These are phyloP conservation scores for Coemansia javaensis DNA, from an alignment of 192 early-diverging fungal species.

Conservation along the genomic window DNA sequence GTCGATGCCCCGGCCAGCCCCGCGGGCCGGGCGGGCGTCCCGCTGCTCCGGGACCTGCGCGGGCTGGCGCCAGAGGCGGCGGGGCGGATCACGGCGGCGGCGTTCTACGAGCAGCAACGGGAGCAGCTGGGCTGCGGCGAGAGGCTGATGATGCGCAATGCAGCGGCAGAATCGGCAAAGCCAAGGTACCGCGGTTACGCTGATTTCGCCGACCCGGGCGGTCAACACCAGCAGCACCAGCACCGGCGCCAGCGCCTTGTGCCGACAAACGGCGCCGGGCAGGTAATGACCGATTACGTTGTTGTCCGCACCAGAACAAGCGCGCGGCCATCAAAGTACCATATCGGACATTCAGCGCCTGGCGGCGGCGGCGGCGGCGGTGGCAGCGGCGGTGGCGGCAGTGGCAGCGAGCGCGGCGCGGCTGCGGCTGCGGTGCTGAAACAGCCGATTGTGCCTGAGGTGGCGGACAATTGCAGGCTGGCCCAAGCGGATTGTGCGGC, in stretches of 20 bases:
- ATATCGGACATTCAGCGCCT: not conserved
- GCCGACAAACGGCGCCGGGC: slow-evolving; percentile 38
- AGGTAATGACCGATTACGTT: slow-evolving; percentile 41
- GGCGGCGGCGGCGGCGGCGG: not conserved
- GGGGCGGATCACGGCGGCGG: too few relatives aligned
- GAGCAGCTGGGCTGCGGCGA: slow-evolving; percentile 1
- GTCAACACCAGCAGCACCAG: slow-evolving; percentile 2
- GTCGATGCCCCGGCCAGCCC: slow-evolving; percentile 13
- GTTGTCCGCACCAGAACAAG: slow-evolving; percentile 31
- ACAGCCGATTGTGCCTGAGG: not conserved
- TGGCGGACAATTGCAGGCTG: slow-evolving; percentile 1
- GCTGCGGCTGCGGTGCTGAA: too few relatives aligned
- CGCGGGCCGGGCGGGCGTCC: slow-evolving; percentile 24
- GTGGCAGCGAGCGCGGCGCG: not conserved
- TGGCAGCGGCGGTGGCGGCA: not conserved
- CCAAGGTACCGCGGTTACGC: slow-evolving; percentile 4
- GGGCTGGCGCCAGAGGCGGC: slow-evolving; percentile 1
- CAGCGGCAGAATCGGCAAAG: not conserved
- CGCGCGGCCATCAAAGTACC: not conserved
- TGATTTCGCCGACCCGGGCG: not conserved
- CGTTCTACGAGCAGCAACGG: slow-evolving; percentile 3
- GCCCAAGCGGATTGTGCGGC: not conserved
- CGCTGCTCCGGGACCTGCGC: slow-evolving; percentile 24
- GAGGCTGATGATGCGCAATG: not conserved
- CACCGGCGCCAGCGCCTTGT: slow-evolving; percentile 19